Evolutionary conservation across 139 green algal genomes (phyloP).

Genomic region (Diplosphaera chodatii): DNA sequence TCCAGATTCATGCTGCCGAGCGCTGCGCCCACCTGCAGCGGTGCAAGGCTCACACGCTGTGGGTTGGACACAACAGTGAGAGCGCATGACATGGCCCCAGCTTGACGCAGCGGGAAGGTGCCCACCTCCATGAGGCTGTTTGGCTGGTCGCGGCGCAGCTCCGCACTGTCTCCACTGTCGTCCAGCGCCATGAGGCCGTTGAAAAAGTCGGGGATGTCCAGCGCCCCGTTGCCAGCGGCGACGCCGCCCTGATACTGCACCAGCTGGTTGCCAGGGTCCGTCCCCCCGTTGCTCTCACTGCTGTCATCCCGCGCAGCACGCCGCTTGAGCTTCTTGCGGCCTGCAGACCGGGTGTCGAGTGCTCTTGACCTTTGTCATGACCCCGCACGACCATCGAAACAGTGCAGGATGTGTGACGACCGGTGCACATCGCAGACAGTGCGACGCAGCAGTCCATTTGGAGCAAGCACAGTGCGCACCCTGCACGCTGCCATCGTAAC

Average conservation of each 20-base stretch:
- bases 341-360: not conserved
- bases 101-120: too few relatives aligned
- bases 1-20: not conserved
- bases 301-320: not conserved
- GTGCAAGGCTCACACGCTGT: too few relatives aligned
- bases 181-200: not conserved
- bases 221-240: too few relatives aligned
- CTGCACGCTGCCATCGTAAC: slow-evolving; percentile 23
- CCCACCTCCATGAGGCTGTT: not conserved
- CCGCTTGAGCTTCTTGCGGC: not conserved
- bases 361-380: too few relatives aligned
- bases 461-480: too few relatives aligned
- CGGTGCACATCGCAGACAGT: too few relatives aligned
- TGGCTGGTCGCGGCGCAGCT: not conserved
- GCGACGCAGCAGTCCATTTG: too few relatives aligned
- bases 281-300: not conserved
- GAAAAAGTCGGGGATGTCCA: not conserved
- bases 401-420: too few relatives aligned
- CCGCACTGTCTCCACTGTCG: not conserved
- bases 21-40: not conserved
- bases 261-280: not conserved
- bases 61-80: too few relatives aligned
- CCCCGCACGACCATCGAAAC: too few relatives aligned
- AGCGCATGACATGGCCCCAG: too few relatives aligned
- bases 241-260: not conserved